Base-by-base conservation (phyloP, 2,329 filamentous ascomycete genomes). In the Sporothrix dimorphospora region DNA sequence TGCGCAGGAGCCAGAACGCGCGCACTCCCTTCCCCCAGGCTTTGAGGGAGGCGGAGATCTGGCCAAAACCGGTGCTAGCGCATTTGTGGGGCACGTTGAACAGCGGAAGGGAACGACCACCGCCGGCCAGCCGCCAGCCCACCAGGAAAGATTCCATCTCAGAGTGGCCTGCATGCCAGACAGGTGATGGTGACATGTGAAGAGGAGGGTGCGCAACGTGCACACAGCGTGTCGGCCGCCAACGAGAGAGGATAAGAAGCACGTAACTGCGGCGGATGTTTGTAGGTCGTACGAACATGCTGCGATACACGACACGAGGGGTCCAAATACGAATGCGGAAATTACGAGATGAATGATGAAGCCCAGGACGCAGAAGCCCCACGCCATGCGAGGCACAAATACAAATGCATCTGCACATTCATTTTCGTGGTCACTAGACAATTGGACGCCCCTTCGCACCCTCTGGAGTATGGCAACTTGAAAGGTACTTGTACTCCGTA, bases 41-140 rank as follows among this genome's bases (percentile, higher is more conserved):
- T 38, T 34, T 61, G 24, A n/a, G n/a, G 42, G 42, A 11, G 53
- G 53, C 68, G 53, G 68, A 70, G 68, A 70, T 38, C 53, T 61
- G 68, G 53, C 53, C 68, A 16, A 61, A 70, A 61, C 19, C 16
- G 27, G 68, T 40, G 24, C 53, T 70, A 70, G 67, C 14, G 53
- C 68, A n/a, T 38, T 3, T n/a, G 6, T 16, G 21, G 61, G 12
- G 59, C 59, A 66, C 42, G 14, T 27, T 27, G 40, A 42, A 45
- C 14, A 47, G 65, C 27, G 47, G 47, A 38, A 68, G 30, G 30
- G 65, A 53, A 49, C 65, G 47, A 51, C 55, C 55, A 40, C 55
- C 55, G 55, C 55, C 55, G 55, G 12, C 30, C 30, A 40, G 34
- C 55, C 55, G 55, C 55, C 30, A 55, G 51, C 21, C 51, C 49